Percentiles rank a stretch among this genome's conserved stretches.
phyloP scores from a whole-genome alignment of 2,329 filamentous ascomycete genomes.

The Ophiostoma pallidulum region DNA sequence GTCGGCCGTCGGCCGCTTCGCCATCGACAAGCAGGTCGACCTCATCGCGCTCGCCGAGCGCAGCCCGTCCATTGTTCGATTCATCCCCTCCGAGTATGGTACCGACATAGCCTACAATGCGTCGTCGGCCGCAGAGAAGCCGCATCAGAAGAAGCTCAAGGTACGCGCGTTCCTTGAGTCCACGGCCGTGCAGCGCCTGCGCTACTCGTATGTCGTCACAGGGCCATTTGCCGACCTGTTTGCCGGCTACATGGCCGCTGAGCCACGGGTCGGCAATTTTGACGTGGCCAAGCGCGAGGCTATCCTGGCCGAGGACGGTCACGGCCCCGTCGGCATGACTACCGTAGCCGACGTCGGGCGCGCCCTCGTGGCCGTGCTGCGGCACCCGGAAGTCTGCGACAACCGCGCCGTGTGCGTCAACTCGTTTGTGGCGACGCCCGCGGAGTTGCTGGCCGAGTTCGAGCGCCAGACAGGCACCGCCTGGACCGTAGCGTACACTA shows the following conservation, averaged over 20 bases:
- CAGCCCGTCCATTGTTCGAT: constrained; percentile 39
- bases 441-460: constrained; percentile 11
- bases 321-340: constrained; percentile 7
- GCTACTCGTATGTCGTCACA: constrained; percentile 8
- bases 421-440: constrained; percentile 10
- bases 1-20: constrained; percentile 12
- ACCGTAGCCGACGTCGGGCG: constrained; percentile 14
- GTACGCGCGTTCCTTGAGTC: constrained; percentile 10
- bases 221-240: constrained; percentile 15
- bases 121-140: constrained; percentile 11
- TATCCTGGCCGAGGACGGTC: not conserved
- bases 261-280: constrained; percentile 11
- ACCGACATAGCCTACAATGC: constrained; percentile 12
- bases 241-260: constrained; percentile 6
- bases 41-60: constrained; percentile 32
- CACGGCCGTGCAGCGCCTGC: constrained; percentile 2
- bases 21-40: constrained; percentile 14
- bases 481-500: constrained; percentile 10
- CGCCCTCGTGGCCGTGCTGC: constrained; percentile 2
- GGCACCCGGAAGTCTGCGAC: constrained; percentile 9
- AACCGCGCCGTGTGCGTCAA: constrained; percentile 9
- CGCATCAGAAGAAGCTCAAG: constrained; percentile 15
- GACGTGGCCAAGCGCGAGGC: constrained; percentile 1
- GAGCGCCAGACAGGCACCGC: constrained; percentile 11
- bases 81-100: constrained; percentile 24